Evolutionary conservation across 2,329 filamentous ascomycete genomes (phyloP), one percentile per base, ranked within the genome.

Genomic region (Emergomyces orientalis): DNA sequence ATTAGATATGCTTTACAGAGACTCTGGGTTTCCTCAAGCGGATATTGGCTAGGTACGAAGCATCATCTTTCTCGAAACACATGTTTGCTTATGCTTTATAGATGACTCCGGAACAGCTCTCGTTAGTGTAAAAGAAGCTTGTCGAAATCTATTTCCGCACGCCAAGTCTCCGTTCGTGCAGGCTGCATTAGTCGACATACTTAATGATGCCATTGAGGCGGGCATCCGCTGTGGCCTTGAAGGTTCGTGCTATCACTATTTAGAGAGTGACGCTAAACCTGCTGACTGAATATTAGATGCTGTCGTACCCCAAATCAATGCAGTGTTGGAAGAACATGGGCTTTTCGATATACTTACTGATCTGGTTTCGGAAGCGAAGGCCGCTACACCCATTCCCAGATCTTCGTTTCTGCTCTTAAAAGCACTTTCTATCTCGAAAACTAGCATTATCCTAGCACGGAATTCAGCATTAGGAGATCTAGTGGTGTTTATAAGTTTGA

Each of bases 1-100:
- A 70, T 75, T 37, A 72, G 72, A 37, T 78, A 75, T 65, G 68
- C 75, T 30, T 65, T 78, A 56, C 71, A 72, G 17, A 71, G 75
- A 41, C 69, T 75, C 59, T 72, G 72, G 41, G 69, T 69, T 14
- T 72, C 71, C 1, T 70, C 73, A 0, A 63, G 69, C 49, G 69
- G 71, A 14, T 70, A 74, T 32, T 77, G 74, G 73, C 70, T 66
- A 17, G 71, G 75, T 76, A 67, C 65, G 71, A 11, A 25, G 55
- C 30, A 0, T 56, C 13, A 19, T 45, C 5, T 32, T 61, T 60
- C n/a, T 11, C 59, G 70, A 61, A 72, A 13, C 2, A 30, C 41
- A 52, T 45, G 1, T 19, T 51, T 19, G 30, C 63, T 67, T 41
- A 69, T 27, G 22, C 9, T 3, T 25, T 7, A 5, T 49, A 77